Evolutionary conservation across 148 eudicot species (phyloP), one percentile per base, ranked within the genome.

Genomic region (Fagopyrum esculentum): DNA sequence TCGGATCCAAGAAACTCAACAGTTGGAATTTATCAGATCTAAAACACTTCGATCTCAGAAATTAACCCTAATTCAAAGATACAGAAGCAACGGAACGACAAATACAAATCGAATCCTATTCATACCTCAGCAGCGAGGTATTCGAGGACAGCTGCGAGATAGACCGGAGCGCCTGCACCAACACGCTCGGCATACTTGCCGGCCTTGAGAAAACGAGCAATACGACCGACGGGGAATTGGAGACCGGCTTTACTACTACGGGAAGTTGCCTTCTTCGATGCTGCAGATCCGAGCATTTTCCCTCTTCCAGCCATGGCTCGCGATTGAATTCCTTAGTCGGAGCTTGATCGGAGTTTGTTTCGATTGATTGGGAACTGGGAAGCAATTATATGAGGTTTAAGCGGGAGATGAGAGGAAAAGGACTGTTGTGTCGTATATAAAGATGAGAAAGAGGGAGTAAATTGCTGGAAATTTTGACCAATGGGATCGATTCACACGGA

Each of bases 161-260:
- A 82, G 6, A 82, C 85, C 2, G 85, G 85, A 54, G 85, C 85
- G 6, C 85, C 84, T n/a, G 84, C 85, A 19, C 82, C 85, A 10
- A 79, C 85, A 45, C 85, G 82, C 72, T 76, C 82, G 49, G 82
- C 85, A n/a, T 83, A 83, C 68, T 79, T 83, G 0, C 82, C 85
- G 29, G 82, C 50, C 40, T 83, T 83, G 48, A 83, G 77, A 19
- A 83, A 83, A n/a, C 85, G 78, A 17, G 82, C 82, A 76, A 83
- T 80, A 73, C 85, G 81, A 35, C 85, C 85, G 2, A 80, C 85
- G 52, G 85, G 85, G 29, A 83, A 83, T 64, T 83, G 85, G 10
- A 83, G 78, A 3, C 85, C 85, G 3, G 85, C 85, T 17, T 83
- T 83, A 40, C 85, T 83, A 29, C 85, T 83, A 1, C 85, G 82